Evolutionary conservation across 257 asterid genomes (phyloP).

Genomic region (Solanum okadae): DNA sequence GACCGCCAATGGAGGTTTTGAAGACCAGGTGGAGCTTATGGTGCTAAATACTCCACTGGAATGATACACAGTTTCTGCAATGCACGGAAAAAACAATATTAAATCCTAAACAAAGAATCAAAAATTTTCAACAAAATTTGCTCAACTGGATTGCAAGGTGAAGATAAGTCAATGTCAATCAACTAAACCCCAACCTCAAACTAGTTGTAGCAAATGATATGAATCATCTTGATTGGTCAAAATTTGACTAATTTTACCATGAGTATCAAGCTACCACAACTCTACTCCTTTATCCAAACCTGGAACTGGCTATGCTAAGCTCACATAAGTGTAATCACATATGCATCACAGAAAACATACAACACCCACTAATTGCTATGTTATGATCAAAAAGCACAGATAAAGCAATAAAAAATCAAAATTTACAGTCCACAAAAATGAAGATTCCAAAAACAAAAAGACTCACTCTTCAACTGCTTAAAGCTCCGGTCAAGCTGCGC

Average conservation of each 20-base stretch:
- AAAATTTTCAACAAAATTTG: background rate
- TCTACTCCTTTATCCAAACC: background rate
- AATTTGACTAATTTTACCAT: background rate
- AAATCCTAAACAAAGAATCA: background rate
- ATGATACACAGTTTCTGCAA: conserved; percentile 89
- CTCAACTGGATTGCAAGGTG: background rate
- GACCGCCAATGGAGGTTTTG: conserved; percentile 93
- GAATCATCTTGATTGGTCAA: background rate
- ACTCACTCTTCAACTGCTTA: conserved; percentile 77
- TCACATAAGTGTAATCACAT: background rate
- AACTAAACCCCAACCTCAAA: background rate
- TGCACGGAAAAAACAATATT: conserved; percentile 5
- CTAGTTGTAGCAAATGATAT: background rate
- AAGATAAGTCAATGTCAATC: background rate
- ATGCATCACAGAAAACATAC: background rate
- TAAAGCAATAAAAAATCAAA: background rate
- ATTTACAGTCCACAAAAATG: background rate
- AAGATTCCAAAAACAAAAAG: background rate
- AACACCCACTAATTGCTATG: background rate
- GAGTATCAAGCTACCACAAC: background rate
- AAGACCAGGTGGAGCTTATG: conserved; percentile 94
- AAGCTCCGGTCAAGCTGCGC: conserved; percentile 90
- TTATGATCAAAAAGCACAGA: background rate
- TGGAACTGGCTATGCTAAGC: background rate
- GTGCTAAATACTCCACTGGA: conserved; percentile 89